Evolutionary conservation across 805 yeast genomes (phyloP).

Genomic region (Kluyveromyces starmeri): DNA sequence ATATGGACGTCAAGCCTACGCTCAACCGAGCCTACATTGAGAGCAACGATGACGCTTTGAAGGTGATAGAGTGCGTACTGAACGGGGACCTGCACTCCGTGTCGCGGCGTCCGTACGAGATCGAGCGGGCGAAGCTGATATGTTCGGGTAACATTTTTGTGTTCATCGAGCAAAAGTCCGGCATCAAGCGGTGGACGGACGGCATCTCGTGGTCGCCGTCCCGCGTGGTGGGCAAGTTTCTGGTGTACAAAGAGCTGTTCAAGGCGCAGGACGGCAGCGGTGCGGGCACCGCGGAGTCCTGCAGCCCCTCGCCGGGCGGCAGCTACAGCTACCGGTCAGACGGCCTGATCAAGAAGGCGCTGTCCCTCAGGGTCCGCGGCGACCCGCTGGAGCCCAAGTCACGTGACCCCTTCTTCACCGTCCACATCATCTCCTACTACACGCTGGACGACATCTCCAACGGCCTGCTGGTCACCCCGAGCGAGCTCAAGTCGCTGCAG

Average conservation of each 20-base stretch:
- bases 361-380: conserved; percentile 49
- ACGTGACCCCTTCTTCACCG: conserved; percentile 24
- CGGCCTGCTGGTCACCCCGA: conserved; percentile 50
- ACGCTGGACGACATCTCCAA: conserved; percentile 61
- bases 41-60: conserved; percentile 73
- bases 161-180: conserved; percentile 71
- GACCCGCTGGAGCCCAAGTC: background rate
- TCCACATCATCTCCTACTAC: conserved; percentile 76
- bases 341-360: conserved; percentile 78
- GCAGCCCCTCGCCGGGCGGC: conserved; percentile 2
- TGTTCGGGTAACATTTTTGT: conserved; percentile 76
- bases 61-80: conserved; percentile 72
- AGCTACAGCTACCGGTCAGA: conserved; percentile 40
- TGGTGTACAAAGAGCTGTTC: conserved; percentile 62
- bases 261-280: background rate
- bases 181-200: conserved; percentile 93
- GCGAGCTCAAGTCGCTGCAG: conserved; percentile 41
- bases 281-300: conserved; percentile 1
- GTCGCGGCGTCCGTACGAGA: conserved; percentile 73
- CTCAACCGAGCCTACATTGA: conserved; percentile 62
- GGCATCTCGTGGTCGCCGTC: conserved; percentile 94
- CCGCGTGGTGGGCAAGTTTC: conserved; percentile 74
- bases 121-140: conserved; percentile 59
- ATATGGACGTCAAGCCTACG: conserved; percentile 42
- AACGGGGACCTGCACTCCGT: conserved; percentile 52